Evolutionary conservation across 176 grass and related monocot species (phyloP).

Genomic region (Ensete glaucum): DNA sequence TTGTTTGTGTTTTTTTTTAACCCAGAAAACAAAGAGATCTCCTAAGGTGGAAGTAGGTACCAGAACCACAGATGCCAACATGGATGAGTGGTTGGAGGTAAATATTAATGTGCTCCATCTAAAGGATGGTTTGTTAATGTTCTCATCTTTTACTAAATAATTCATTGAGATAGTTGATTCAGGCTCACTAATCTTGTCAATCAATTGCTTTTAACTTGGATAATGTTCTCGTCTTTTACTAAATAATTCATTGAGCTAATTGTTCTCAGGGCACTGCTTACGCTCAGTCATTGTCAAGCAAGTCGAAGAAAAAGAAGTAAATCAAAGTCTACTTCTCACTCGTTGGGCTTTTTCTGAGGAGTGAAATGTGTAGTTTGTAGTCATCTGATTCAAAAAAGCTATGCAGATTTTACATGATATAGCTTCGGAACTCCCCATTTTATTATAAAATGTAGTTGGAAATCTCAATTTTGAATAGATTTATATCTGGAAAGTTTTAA

Average conservation of each 20-base stretch:
- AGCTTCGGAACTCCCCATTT: too few species aligned
- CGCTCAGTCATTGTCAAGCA: conserved; percentile 28
- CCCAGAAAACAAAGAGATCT: conserved; percentile 77
- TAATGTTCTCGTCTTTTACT: too few species aligned
- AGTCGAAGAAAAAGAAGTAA: conserved; percentile 20
- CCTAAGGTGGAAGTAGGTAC: conserved; percentile 92
- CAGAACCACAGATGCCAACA: conserved; percentile 54
- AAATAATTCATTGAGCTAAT: too few species aligned
- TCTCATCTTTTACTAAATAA: too few species aligned
- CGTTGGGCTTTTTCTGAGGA: too few species aligned
- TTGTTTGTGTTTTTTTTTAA: not conserved
- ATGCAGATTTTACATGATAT: too few species aligned
- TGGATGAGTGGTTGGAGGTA: conserved; percentile 98
- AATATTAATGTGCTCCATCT: not conserved
- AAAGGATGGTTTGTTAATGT: too few species aligned
- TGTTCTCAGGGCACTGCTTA: conserved; percentile 62
- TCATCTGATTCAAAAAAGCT: too few species aligned
- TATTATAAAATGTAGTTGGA: too few species aligned
- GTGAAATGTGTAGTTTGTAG: too few species aligned
- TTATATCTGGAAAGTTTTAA: too few species aligned
- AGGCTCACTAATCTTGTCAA: not conserved
- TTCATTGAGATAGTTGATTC: not conserved
- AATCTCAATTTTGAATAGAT: too few species aligned
- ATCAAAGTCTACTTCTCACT: not conserved
- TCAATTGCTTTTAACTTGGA: not conserved